phyloP scores from a whole-genome alignment of 176 grass and related monocot species.

The Paspalum vaginatum region DNA sequence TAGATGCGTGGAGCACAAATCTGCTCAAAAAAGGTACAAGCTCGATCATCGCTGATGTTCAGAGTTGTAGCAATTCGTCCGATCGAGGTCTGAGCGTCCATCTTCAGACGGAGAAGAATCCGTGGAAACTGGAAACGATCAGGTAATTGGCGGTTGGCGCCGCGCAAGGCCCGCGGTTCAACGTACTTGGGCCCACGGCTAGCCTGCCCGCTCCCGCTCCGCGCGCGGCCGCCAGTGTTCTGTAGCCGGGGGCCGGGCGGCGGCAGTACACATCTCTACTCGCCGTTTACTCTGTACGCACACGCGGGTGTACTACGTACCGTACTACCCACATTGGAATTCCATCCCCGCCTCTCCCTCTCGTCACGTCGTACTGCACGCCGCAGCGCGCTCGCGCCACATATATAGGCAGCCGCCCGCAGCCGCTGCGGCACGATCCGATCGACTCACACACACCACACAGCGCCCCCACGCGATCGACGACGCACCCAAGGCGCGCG shows the following conservation, averaged over 20 bases:
- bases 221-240: too few relatives aligned
- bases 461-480: not conserved
- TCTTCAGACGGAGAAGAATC: not conserved
- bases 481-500: not conserved
- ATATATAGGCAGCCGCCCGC: slow-evolving; percentile 17
- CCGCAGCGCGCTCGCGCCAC: not conserved
- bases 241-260: not conserved
- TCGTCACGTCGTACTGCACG: slow-evolving; percentile 30
- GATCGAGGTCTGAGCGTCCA: too few relatives aligned
- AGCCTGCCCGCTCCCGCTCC: not conserved
- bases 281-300: slow-evolving; percentile 29
- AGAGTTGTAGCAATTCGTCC: too few relatives aligned
- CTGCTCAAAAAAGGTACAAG: not conserved
- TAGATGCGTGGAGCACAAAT: not conserved
- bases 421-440: not conserved
- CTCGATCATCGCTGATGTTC: too few relatives aligned
- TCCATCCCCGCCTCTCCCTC: not conserved
- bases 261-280: slow-evolving; percentile 10
- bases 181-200: not conserved
- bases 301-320: slow-evolving; percentile 15
- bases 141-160: not conserved
- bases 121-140: slow-evolving; percentile 1
- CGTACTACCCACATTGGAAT: not conserved
- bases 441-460: not conserved
- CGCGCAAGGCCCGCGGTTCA: not conserved